Percentiles rank a stretch among this genome's conserved stretches.
These are phyloP conservation scores for Aspergillus fischeri DNA, from an alignment of 2,329 filamentous ascomycete species.

Conservation along the genomic window DNA sequence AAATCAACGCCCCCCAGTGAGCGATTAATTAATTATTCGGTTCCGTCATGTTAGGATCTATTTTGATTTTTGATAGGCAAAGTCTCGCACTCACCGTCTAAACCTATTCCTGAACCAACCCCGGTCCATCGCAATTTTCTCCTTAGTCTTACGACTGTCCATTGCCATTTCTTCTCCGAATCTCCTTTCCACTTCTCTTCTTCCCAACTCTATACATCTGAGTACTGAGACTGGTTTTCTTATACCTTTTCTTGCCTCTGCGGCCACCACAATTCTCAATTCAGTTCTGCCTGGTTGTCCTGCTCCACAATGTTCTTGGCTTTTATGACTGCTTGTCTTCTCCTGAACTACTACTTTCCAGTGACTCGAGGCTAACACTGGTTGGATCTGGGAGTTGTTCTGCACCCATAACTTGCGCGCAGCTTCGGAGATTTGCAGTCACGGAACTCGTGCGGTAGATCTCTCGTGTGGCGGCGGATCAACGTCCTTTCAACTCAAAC, in stretches of 20 bases:
- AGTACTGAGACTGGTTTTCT: neutral
- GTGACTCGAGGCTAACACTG: slow-evolving; percentile 3
- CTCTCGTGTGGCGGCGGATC: neutral
- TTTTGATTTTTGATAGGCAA: neutral
- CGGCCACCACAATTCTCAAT: neutral
- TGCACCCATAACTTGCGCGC: neutral
- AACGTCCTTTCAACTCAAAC: neutral
- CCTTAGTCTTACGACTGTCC: neutral
- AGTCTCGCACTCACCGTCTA: neutral
- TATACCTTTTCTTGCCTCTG: neutral
- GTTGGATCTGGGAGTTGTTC: neutral
- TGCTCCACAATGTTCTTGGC: slow-evolving; percentile 2
- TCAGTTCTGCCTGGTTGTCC: neutral
- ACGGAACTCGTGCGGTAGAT: neutral
- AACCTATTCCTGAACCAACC: neutral
- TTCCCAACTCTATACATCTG: neutral
- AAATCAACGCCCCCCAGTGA: neutral
- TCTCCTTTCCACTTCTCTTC: neutral
- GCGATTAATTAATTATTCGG: neutral
- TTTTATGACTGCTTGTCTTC: neutral
- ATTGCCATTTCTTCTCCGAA: neutral
- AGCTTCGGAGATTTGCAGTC: neutral
- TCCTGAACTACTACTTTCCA: neutral
- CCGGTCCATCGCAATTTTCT: neutral
- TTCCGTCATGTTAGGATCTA: neutral